Evolutionary conservation across 1,284 basidiomycete species (phyloP), one percentile per base, ranked within the genome.

Genomic region (Termitomyces sp.): DNA sequence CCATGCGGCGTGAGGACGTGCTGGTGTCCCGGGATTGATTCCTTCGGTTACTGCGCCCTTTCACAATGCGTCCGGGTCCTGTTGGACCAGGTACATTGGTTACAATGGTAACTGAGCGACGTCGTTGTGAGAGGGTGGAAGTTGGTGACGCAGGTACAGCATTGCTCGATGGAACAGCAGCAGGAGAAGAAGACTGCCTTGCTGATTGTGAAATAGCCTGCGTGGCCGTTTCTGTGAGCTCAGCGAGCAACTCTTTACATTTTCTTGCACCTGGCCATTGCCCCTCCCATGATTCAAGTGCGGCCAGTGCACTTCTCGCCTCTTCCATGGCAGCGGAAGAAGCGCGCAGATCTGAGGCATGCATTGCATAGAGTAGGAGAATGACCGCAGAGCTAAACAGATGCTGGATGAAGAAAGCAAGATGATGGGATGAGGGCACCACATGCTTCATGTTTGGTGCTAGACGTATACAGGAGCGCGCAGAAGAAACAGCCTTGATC

Each of bases 371-470:
- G 2, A 94, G 75, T 36, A 94, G 73, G 44, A 94, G 84, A 64
- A 94, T 92, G 55, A 94, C 90, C 1, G 90, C 90, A 30, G 91
- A 92, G 62, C 90, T 92, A 76, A 94, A 94, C 17, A 94, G 79
- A 64, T 92, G 90, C 65, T 94, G 92, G 55, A 93, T 91, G 75
- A 92, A 94, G 68, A 94, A 92, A 1, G 92, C 90, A 36, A 94
- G 79, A 67, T 94, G 90, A 65, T 94, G 92, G 12, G 90, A 92
- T 4, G 89, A 81, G 3, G 92, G 91, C 1, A 94, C 88, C 46
- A 90, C 83, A 62, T 90, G 85, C 66, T 85, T 89, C 71, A 92
- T 88, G 13, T 90, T 90, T 39, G 90, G 86, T 1, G 92, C 92
- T 49, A 94, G 81, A 52, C 86, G 83, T 61, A 94, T 92, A 69